Base-by-base conservation (phyloP, 495 filamentous ascomycete genomes). In the Glutinoglossum americanum region DNA sequence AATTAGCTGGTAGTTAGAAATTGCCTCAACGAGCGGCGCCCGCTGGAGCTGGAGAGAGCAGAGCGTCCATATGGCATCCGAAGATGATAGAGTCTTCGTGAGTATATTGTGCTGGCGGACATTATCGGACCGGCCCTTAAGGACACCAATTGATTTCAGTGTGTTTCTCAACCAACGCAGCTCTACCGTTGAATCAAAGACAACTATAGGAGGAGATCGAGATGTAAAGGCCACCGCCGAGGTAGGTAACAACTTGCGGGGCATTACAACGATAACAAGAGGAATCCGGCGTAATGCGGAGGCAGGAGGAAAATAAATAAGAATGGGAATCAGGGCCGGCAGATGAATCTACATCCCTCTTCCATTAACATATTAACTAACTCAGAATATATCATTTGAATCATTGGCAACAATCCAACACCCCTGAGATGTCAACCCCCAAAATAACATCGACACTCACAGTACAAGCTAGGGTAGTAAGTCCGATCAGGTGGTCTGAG, bases 211-310 rank as follows among this genome's bases (percentile, higher is more conserved):
- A 19, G 89, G 84, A 3, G 87, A 85, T 61, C 92, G 81, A 61
- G 93, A 89, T 61, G 93, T 90, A 74, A 97, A 98, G 63, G 92
- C 90, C 59, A 89, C 88, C 45, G 92, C 92, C 57, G 92, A 96
- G 62, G 90, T 88, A 26, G 92, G 92, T 63, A 98, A 73, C 68
- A 98, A 77, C 76, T 86, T 79, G 58, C 83, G 81, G 67, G 88
- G 87, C 92, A 98, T 98, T 41, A 33, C 30, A n/a, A n/a, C n/a
- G n/a, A n/a, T n/a, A 35, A 35, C 11, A 35, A 35, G 32, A 35
- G 32, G 32, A 35, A 35, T 5, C 32, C 4, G 32, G 32, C 11
- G 32, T 11, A 11, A 35, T 35, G 11, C 32, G 32, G 11, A 5
- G 4, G 32, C 11, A 35, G 32, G 32, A 35, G 32, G 32, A 11